Evolutionary conservation across 768 basidiomycete genomes (phyloP).

Genomic region (Heimioporus sp.): DNA sequence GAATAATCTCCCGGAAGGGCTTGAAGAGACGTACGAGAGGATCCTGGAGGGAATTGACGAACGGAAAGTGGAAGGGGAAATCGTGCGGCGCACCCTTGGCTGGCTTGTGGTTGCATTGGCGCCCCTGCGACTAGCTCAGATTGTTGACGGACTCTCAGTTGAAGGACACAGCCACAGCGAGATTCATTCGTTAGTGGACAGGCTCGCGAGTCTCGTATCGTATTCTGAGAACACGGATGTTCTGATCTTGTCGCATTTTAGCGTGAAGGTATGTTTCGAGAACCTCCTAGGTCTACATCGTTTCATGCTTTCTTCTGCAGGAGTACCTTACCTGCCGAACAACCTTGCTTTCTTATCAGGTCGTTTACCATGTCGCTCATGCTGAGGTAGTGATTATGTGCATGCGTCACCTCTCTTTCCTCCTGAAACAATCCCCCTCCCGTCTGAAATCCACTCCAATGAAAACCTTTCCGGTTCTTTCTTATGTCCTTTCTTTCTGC

Average conservation of each 20-base stretch:
- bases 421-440: neutral
- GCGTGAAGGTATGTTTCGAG: constrained; percentile 7
- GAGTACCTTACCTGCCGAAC: constrained; percentile 1
- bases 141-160: neutral
- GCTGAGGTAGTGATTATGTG: neutral
- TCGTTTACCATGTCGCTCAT: neutral
- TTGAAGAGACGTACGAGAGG: neutral
- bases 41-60: neutral
- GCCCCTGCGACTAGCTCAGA: neutral
- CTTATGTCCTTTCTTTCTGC: neutral
- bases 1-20: neutral
- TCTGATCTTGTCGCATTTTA: constrained; percentile 4
- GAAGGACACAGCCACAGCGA: too few species aligned
- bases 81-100: neutral
- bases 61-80: neutral
- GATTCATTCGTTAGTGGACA: neutral
- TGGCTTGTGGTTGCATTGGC: neutral
- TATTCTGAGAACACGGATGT: neutral
- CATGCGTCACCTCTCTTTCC: neutral
- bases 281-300: neutral
- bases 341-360: neutral
- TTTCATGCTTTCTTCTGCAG: neutral
- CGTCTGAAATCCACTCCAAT: too few species aligned
- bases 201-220: constrained; percentile 1
- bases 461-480: neutral